phyloP scores from a whole-genome alignment of 169 alveolate genomes.

The Besnoitia besnoiti region DNA sequence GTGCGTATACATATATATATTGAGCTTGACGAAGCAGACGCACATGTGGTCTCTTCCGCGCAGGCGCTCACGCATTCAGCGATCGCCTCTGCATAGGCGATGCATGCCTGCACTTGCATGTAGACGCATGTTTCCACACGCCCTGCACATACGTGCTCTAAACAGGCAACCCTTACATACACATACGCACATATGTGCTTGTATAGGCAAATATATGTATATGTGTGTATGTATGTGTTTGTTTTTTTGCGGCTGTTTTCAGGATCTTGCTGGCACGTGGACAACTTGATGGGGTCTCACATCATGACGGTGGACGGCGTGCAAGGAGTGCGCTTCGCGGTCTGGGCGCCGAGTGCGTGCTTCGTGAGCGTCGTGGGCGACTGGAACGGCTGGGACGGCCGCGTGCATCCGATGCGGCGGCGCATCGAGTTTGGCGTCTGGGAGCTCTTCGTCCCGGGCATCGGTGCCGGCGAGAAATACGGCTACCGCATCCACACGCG shows the following conservation, averaged over 20 bases:
- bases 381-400: slow-evolving; percentile 83
- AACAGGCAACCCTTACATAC: too few species aligned
- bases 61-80: too few species aligned
- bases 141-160: too few species aligned
- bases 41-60: too few species aligned
- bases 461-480: slow-evolving; percentile 76
- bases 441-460: slow-evolving; percentile 78
- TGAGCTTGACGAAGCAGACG: background rate
- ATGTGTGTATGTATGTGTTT: background rate
- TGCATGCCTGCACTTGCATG: too few species aligned
- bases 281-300: slow-evolving; percentile 77
- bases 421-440: slow-evolving; percentile 78
- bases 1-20: too few species aligned
- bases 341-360: slow-evolving; percentile 80
- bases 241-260: background rate
- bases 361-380: slow-evolving; percentile 79
- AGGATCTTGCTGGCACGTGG: slow-evolving; percentile 82
- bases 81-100: too few species aligned
- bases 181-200: too few species aligned
- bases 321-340: slow-evolving; percentile 76
- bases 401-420: slow-evolving; percentile 79
- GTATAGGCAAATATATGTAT: too few species aligned
- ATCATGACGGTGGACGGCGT: slow-evolving; percentile 73
- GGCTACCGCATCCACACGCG: slow-evolving; percentile 75
- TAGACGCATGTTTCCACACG: too few species aligned